These are phyloP conservation scores for Pelagomonas calceolata DNA, from an alignment of 108 stramenopile genomes.

Conservation along the genomic window DNA sequence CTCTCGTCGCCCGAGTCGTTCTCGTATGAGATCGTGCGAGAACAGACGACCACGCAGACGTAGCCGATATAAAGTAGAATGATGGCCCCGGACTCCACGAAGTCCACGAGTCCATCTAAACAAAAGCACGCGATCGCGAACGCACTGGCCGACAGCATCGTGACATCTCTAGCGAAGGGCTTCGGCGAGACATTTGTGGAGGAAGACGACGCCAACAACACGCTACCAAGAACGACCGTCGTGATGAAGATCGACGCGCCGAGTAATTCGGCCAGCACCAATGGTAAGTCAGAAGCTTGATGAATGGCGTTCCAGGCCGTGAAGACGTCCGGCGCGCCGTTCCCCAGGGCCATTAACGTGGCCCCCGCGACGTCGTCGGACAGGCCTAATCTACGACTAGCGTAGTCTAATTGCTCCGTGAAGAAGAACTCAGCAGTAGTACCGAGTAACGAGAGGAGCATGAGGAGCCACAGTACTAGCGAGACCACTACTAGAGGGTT, in stretches of 20 bases:
- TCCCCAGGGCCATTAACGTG: slow-evolving; percentile 47
- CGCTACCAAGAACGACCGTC: slow-evolving; percentile 32
- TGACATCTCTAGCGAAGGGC: slow-evolving; percentile 25
- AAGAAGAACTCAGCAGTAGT: slow-evolving; percentile 47
- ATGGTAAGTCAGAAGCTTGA: slow-evolving; percentile 9
- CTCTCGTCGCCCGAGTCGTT: neutral
- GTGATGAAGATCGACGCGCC: slow-evolving; percentile 36
- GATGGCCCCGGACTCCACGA: slow-evolving; percentile 8
- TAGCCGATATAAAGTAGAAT: slow-evolving; percentile 13
- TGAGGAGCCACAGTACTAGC: slow-evolving; percentile 11
- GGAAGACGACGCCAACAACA: neutral
- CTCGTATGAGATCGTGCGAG: neutral
- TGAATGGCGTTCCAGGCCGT: slow-evolving; percentile 27
- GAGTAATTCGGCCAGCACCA: slow-evolving; percentile 40
- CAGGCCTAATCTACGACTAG: slow-evolving; percentile 22
- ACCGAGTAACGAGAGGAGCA: slow-evolving; percentile 26
- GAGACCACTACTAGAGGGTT: neutral
- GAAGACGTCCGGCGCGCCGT: slow-evolving; percentile 49
- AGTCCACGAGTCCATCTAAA: slow-evolving; percentile 1
- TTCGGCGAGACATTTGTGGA: neutral
- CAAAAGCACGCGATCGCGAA: slow-evolving; percentile 6
- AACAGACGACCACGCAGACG: slow-evolving; percentile 13
- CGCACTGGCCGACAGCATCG: slow-evolving; percentile 9
- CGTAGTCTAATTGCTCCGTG: slow-evolving; percentile 30
- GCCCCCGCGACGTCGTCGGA: slow-evolving; percentile 43